phyloP scores from a whole-genome alignment of 2,329 filamentous ascomycete species.

The Pseudogymnoascus sp. region DNA sequence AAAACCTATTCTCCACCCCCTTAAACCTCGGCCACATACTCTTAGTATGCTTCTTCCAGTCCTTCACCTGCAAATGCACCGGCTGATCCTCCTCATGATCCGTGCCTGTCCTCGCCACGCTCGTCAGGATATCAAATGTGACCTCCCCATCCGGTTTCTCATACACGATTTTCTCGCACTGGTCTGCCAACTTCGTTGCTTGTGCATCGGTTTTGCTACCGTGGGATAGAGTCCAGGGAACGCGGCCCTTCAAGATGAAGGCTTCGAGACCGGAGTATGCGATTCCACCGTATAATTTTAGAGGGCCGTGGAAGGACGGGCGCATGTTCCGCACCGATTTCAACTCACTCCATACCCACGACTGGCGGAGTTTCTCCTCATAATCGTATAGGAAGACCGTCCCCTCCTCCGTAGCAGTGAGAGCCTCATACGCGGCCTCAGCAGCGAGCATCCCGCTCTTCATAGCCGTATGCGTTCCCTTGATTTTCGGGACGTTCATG shows the following conservation, averaged over 20 bases:
- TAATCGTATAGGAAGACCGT: constrained; percentile 92
- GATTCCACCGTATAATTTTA: constrained; percentile 84
- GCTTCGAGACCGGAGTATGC: constrained; percentile 90
- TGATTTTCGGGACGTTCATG: constrained; percentile 96
- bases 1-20: constrained; percentile 93
- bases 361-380: constrained; percentile 77
- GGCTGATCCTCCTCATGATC: constrained; percentile 99
- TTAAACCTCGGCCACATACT: constrained; percentile 80
- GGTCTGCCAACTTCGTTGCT: constrained; percentile 69
- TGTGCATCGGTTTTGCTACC: constrained; percentile 61
- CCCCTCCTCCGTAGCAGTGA: constrained; percentile 49
- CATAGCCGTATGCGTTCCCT: constrained; percentile 97
- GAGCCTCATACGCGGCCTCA: constrained; percentile 75
- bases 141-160: constrained; percentile 93
- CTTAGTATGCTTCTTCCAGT: constrained; percentile 85
- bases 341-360: constrained; percentile 86
- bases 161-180: constrained; percentile 86
- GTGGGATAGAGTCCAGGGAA: constrained; percentile 89
- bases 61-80: constrained; percentile 86
- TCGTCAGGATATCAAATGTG: constrained; percentile 92
- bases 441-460: constrained; percentile 94
- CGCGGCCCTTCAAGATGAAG: constrained; percentile 73
- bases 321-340: constrained; percentile 96
- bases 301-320: constrained; percentile 79
- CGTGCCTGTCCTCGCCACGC: constrained; percentile 87